Percentiles rank a stretch among this genome's conserved stretches.
Evolutionary conservation across 2,329 filamentous ascomycete species (phyloP).

Genomic region (Fusarium albidum): DNA sequence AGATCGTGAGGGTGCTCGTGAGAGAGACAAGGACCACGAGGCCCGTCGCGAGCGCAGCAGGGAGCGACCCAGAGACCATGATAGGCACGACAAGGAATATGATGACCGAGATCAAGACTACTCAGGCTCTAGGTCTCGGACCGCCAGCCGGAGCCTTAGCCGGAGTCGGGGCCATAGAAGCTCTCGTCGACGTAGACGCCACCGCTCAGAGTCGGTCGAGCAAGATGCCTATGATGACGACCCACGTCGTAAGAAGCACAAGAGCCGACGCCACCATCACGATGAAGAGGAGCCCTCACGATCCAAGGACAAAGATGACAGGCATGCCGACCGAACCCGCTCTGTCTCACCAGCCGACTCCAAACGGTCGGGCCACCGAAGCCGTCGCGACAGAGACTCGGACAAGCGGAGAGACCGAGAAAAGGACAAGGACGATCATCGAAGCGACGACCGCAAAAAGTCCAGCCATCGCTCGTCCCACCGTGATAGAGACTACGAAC

Average conservation of each 20-base stretch:
- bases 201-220: constrained; percentile 62
- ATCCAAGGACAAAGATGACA: constrained; percentile 49
- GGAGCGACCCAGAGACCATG: constrained; percentile 42
- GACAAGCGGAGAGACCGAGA: constrained; percentile 56
- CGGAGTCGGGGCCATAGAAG: constrained; percentile 56
- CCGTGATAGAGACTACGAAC: constrained; percentile 51
- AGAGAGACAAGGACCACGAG: constrained; percentile 46
- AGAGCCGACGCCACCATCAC: constrained; percentile 52
- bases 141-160: constrained; percentile 45
- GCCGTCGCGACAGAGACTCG: constrained; percentile 63
- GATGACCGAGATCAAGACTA: constrained; percentile 35
- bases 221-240: constrained; percentile 56
- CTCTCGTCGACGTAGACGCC: constrained; percentile 59
- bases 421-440: constrained; percentile 53
- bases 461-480: constrained; percentile 32
- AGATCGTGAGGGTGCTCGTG: constrained; percentile 36
- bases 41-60: constrained; percentile 47
- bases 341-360: constrained; percentile 70
- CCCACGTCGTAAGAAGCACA: constrained; percentile 61
- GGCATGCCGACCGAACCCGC: constrained; percentile 64
- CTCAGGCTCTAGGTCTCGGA: constrained; percentile 44
- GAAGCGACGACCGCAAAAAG: constrained; percentile 53
- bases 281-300: constrained; percentile 55
- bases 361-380: constrained; percentile 66
- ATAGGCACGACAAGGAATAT: constrained; percentile 36